Evolutionary conservation across 2,329 filamentous ascomycete species (phyloP), one percentile per base, ranked within the genome.

Genomic region (Ilyonectria mors-panacis): DNA sequence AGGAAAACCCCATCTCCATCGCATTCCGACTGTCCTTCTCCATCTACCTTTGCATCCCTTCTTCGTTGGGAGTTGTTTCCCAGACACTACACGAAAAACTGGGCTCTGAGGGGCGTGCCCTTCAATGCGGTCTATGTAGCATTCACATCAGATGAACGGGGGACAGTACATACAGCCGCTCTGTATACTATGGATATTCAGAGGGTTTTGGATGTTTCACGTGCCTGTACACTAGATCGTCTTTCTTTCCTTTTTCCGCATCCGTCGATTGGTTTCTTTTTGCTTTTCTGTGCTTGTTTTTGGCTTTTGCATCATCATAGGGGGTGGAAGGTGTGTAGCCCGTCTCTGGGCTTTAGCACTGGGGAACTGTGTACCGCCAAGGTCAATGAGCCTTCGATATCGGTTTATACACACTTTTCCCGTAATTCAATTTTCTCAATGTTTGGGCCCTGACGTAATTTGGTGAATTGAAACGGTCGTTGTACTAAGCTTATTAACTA

Each of bases 211-310:
- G 67, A 73, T 74, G 67, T 58, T 65, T 56, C 48, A 23, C 48
- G 33, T 61, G 54, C 47, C 65, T 74, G 73, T 75, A 74, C 70
- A 75, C 59, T 75, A 75, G 66, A 69, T 57, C 45, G 37, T 58
- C 51, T 50, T 61, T 61, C 47, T 53, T 44, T 59, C 51, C 42
- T 48, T 50, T 48, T n/a, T 62, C 37, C 21, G 44, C 45, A 26
- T 60, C 39, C 56, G 30, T 30, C 56, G 35, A 23, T 37, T 54
- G 21, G 33, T 39, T 33, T 62, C 59, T 55, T 62, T 61, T 62
- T 61, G 54, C 44, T 57, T 66, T 66, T 59, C 45, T 23, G 58
- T 63, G 26, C 21, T 17, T 44, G 30, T 63, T 53, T 58, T 48
- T 48, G 35, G 57, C 47, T 54, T 59, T 59, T 63, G 39, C 47